phyloP scores from a whole-genome alignment of 2,329 filamentous ascomycete species.

The Aspergillus luchuensis region DNA sequence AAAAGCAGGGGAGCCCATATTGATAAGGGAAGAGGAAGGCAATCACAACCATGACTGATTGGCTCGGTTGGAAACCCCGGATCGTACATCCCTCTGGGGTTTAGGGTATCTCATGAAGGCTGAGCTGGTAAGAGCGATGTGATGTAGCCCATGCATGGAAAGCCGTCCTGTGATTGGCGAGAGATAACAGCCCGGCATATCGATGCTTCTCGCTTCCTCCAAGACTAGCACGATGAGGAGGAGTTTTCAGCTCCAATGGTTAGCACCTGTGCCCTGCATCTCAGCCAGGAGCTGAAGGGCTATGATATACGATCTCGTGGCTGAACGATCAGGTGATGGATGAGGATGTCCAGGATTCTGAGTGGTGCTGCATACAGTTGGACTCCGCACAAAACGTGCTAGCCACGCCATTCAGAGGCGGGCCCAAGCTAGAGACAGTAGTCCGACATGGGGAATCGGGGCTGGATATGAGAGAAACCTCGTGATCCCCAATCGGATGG shows the following conservation, averaged over 20 bases:
- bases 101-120: neutral
- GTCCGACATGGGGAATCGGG: neutral
- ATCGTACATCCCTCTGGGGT: constrained; percentile 7
- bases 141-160: neutral
- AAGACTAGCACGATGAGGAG: neutral
- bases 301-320: neutral
- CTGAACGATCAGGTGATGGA: neutral
- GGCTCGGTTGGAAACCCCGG: neutral
- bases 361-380: neutral
- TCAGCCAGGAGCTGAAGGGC: neutral
- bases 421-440: neutral
- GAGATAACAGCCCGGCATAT: constrained; percentile 5
- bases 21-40: neutral
- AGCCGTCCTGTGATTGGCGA: constrained; percentile 6
- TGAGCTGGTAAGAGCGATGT: neutral
- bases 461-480: neutral
- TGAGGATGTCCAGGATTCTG: neutral
- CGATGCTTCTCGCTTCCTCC: neutral
- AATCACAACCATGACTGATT: neutral
- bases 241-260: neutral
- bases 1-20: neutral
- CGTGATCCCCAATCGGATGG: neutral
- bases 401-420: neutral
- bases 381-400: neutral
- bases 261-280: neutral